Evolutionary conservation across 2,329 filamentous ascomycete species (phyloP), one percentile per base, ranked within the genome.

Genomic region (Pestalotiopsis fici): DNA sequence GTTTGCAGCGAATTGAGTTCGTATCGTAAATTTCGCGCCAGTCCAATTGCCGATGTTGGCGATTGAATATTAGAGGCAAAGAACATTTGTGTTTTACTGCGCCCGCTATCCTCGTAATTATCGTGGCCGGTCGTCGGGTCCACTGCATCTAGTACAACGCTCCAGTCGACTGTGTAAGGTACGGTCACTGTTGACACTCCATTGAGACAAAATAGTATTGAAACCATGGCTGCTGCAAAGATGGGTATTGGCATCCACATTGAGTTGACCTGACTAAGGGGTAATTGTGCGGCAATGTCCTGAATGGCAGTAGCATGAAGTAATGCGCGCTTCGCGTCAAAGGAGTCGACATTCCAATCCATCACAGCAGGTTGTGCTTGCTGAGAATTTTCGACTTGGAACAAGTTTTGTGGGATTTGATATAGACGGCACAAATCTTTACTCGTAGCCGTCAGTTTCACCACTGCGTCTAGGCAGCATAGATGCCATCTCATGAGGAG

Each of bases 201-300:
- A 15, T 43, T 59, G 21, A 65, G 54, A 47, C 63, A 65, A 31
- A 65, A 59, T 15, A 65, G 25, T 23, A 15, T 37, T 11, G 18
- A 65, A 2, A 65, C 56, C 25, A 55, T 57, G 5, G 63, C 63
- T 23, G 63, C 63, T 23, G 63, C 31, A 43, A 65, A 65, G 9
- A 65, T 59, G 15, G 63, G 63, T 31, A 65, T 59, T 9, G 63
- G 54, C 54, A 59, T 65, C 63, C 63, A 65, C 54, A 59, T 57
- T 13, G 63, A 57, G n/a, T 65, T 50, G 28, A 59, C 56, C 18
- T 65, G 63, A 23, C 35, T 65, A 2, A 65, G 28, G 21, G 63
- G 63, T 12, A 65, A 31, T 27, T 65, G 63, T 4, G 27, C 28
- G n/a, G 54, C 54, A 39, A 65, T 37, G 23, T 65, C 54, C 18